phyloP scores from a whole-genome alignment of 768 basidiomycete species.

The Tulasnella sp. region DNA sequence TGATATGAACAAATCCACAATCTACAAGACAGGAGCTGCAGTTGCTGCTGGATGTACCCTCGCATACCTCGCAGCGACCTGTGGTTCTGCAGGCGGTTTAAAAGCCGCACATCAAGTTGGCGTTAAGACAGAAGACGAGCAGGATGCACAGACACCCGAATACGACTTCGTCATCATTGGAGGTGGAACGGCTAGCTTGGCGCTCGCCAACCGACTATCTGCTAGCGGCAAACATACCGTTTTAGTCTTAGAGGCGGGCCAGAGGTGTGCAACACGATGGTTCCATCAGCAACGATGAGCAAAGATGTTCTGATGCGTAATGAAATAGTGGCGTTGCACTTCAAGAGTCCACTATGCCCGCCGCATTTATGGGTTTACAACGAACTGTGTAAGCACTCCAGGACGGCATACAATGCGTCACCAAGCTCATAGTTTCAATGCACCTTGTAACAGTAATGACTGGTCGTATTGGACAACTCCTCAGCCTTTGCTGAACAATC shows the following conservation, averaged over 20 bases:
- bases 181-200: constrained; percentile 30
- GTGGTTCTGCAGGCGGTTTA: too few species aligned
- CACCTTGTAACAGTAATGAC: neutral
- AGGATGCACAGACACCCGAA: neutral
- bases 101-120: too few species aligned
- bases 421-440: too few species aligned
- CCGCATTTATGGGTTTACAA: neutral
- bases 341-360: neutral
- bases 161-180: constrained; percentile 28
- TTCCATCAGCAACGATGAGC: too few species aligned
- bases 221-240: constrained; percentile 28
- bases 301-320: neutral
- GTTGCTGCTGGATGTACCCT: too few species aligned
- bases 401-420: too few species aligned
- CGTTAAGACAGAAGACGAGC: too few species aligned
- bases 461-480: constrained; percentile 12
- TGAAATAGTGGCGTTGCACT: neutral
- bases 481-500: neutral
- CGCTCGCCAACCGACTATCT: constrained; percentile 28
- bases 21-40: too few species aligned
- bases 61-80: too few species aligned
- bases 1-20: too few species aligned
- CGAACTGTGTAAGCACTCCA: neutral
- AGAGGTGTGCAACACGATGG: constrained; percentile 5
- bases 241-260: constrained; percentile 24